Evolutionary conservation across 306 rosid genomes (phyloP).

Genomic region (Luffa acutangula): DNA sequence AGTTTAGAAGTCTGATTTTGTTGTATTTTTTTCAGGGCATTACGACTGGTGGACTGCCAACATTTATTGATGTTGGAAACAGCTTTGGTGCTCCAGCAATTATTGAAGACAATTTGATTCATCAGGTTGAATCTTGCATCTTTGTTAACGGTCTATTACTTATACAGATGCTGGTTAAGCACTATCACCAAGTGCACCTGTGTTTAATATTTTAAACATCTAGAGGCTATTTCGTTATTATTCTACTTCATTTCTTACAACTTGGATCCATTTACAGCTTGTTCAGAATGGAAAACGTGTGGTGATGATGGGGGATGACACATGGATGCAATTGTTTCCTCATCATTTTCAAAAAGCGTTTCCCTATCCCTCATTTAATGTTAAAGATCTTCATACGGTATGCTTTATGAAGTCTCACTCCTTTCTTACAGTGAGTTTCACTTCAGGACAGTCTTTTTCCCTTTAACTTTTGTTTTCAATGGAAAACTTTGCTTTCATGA

Average conservation of each 20-base stretch:
- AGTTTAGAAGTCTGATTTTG: neutral
- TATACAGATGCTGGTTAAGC: neutral
- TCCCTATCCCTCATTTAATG: constrained; percentile 92
- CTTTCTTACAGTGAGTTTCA: constrained; percentile 9
- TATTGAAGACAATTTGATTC: constrained; percentile 65
- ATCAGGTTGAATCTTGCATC: constrained; percentile 35
- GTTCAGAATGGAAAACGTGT: constrained; percentile 83
- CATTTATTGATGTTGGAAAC: constrained; percentile 94
- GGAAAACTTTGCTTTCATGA: neutral
- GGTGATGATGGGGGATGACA: constrained; percentile 98
- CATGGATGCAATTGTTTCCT: constrained; percentile 96
- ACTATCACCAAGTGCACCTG: neutral
- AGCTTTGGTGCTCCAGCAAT: constrained; percentile 96
- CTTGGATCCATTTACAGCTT: constrained; percentile 36
- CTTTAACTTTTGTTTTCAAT: neutral
- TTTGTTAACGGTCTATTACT: neutral
- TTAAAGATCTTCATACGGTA: constrained; percentile 94
- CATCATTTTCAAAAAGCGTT: constrained; percentile 63
- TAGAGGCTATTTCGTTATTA: neutral
- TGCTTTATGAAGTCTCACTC: constrained; percentile 4
- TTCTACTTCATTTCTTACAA: neutral
- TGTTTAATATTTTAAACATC: neutral
- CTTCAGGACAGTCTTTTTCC: neutral
- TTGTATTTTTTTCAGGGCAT: constrained; percentile 43
- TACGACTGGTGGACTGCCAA: constrained; percentile 95